Evolutionary conservation across 495 filamentous ascomycete genomes (phyloP).

Genomic region (Hapsidospora chrysogenum): DNA sequence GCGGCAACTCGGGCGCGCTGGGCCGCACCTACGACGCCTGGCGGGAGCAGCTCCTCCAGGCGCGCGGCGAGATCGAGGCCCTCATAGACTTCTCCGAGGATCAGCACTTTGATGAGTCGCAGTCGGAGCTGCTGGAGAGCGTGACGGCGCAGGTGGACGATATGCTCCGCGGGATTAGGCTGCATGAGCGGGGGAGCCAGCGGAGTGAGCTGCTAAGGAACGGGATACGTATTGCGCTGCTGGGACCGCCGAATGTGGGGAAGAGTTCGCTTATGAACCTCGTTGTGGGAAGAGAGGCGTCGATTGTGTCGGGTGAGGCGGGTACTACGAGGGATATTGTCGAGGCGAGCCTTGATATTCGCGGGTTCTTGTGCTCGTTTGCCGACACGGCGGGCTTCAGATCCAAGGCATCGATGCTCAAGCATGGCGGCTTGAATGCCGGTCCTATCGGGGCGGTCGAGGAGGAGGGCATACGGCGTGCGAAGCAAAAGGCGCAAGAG

Average conservation of each 20-base stretch:
- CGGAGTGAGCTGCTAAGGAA: conserved; percentile 72
- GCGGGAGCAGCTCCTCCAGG: conserved; percentile 60
- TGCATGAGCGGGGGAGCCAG: conserved; percentile 59
- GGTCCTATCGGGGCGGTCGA: conserved; percentile 54
- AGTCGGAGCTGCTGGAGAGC: conserved; percentile 47
- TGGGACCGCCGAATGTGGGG: conserved; percentile 87
- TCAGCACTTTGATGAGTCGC: conserved; percentile 88
- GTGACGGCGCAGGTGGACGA: conserved; percentile 44
- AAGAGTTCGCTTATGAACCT: conserved; percentile 89
- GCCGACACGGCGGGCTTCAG: conserved; percentile 87
- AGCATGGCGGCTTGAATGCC: not conserved
- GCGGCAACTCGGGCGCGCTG: conserved; percentile 52
- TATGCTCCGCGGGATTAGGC: conserved; percentile 42
- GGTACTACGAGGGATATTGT: conserved; percentile 91
- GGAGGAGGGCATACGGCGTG: conserved; percentile 77
- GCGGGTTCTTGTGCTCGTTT: conserved; percentile 73
- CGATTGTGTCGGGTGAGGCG: conserved; percentile 81
- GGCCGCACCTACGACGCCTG: conserved; percentile 72
- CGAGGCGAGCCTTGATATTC: conserved; percentile 79
- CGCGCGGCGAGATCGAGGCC: conserved; percentile 82
- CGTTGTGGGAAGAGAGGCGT: conserved; percentile 83
- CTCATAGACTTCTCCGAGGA: conserved; percentile 96
- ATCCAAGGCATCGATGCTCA: conserved; percentile 5
- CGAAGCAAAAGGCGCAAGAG: conserved; percentile 59
- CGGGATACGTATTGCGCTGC: conserved; percentile 69